Percentiles rank a stretch among this genome's conserved stretches.
Conservation (phyloP, 352 stramenopile species). For the Globisporangium carolinianum region DNA sequence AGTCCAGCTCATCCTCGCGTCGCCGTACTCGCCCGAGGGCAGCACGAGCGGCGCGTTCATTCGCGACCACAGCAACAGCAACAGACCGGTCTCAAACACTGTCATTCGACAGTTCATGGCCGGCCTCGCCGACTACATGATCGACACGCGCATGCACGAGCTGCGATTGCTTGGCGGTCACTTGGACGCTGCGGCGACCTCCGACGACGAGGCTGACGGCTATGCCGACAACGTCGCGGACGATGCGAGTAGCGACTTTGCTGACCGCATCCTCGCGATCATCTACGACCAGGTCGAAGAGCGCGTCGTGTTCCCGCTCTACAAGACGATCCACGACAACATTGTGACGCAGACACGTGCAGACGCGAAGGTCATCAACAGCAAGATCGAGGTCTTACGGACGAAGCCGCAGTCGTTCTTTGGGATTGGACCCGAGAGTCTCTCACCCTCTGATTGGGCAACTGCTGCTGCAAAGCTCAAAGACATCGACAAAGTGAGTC, state of each 20-base stretch:
- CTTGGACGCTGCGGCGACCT: conserved; percentile 9
- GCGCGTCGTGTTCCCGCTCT: conserved; percentile 76
- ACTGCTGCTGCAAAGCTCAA: conserved; percentile 57
- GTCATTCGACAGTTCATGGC: conserved; percentile 72
- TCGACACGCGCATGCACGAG: conserved; percentile 76
- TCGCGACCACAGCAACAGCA: conserved; percentile 44
- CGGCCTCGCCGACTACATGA: conserved; percentile 74
- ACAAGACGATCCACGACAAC: conserved; percentile 57
- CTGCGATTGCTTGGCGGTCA: conserved; percentile 53
- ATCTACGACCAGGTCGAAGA: conserved; percentile 84
- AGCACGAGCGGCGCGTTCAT: conserved; percentile 68
- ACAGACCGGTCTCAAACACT: conserved; percentile 30
- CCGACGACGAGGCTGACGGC: conserved; percentile 9
- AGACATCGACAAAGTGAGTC: conserved; percentile 68
- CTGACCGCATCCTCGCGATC: conserved; percentile 55
- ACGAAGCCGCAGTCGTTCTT: conserved; percentile 81
- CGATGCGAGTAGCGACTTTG: conserved; percentile 37
- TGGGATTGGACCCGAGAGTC: conserved; percentile 57
- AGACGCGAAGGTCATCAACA: conserved; percentile 68
- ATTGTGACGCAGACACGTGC: conserved; percentile 47
- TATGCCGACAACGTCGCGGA: conserved; percentile 21
- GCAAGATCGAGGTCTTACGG: conserved; percentile 78
- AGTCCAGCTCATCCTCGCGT: conserved; percentile 76
- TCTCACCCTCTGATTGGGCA: conserved; percentile 55
- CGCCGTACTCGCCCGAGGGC: conserved; percentile 79